A percentile compares a stretch with the other conserved stretches of the same genome.
Evolutionary conservation across 192 early-diverging fungal species (phyloP).

Genomic region (Backusella australiensis): DNA sequence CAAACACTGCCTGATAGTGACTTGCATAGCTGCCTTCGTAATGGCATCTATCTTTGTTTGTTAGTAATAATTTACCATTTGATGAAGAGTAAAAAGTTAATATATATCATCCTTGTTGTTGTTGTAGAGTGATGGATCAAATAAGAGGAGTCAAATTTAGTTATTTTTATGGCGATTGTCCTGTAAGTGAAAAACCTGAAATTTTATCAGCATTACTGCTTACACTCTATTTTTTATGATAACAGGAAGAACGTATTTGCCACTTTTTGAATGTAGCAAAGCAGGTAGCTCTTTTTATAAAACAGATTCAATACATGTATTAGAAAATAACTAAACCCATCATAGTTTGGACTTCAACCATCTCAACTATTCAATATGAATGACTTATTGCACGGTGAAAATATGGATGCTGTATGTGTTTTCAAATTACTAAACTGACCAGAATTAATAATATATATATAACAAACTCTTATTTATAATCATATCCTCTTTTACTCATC

Average conservation of each 20-base stretch:
- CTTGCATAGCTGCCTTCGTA: conserved; percentile 62
- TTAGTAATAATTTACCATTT: conserved; percentile 61
- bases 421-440: not conserved
- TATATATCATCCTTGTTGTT: conserved; percentile 29
- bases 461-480: not conserved
- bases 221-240: not conserved
- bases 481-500: not conserved
- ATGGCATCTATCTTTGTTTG: conserved; percentile 75
- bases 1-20: conserved; percentile 50
- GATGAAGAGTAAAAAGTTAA: conserved; percentile 64
- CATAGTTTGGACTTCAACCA: conserved; percentile 18
- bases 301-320: not conserved
- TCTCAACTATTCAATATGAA: conserved; percentile 21
- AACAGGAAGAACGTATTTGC: conserved; percentile 29
- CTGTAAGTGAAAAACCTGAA: not conserved
- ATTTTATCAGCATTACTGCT: not conserved
- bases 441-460: not conserved
- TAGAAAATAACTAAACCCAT: not conserved
- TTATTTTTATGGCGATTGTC: not conserved
- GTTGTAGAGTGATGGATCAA: conserved; percentile 39
- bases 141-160: not conserved
- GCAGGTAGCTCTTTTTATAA: conserved; percentile 29
- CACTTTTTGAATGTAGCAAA: conserved; percentile 68
- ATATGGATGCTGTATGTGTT: conserved; percentile 55
- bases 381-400: conserved; percentile 73